Conservation (phyloP, 208 protist species). For the Acanthamoeba royreba region DNA sequence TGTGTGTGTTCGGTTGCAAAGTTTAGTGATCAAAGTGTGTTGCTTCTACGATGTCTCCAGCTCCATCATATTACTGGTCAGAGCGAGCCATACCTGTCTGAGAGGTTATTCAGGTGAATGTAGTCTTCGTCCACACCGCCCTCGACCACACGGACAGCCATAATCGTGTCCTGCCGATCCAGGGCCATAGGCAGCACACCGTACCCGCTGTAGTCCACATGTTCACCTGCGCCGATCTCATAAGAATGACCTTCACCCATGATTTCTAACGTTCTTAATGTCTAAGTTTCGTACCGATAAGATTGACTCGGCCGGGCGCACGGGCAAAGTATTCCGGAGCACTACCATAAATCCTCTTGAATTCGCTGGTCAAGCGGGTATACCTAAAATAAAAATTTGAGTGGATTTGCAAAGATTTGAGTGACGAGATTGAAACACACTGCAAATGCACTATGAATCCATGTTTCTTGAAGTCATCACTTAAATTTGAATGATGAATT, state of each 20-base stretch:
- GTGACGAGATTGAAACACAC: no score
- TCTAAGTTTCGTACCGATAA: constrained; percentile 13
- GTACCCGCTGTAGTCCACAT: constrained; percentile 71
- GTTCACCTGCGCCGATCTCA: constrained; percentile 64
- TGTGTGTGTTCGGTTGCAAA: not conserved
- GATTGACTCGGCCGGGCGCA: constrained; percentile 35
- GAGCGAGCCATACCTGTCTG: no score
- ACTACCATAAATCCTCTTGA: not conserved
- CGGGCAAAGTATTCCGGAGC: constrained; percentile 20
- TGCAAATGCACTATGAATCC: no score
- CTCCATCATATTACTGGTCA: no score
- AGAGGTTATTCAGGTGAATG: constrained; percentile 7
- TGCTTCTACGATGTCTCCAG: no score
- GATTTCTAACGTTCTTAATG: not conserved
- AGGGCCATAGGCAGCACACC: constrained; percentile 59
- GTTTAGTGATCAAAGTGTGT: not conserved
- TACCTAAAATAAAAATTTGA: not conserved
- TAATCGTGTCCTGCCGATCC: constrained; percentile 35
- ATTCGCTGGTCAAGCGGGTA: not conserved
- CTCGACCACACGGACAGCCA: not conserved
- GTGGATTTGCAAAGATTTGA: no score
- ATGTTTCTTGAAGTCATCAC: no score
- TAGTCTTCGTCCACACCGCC: not conserved
- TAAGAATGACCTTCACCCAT: not conserved
- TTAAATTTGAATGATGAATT: not conserved